Percentiles rank a stretch among this genome's conserved stretches.
Conservation (phyloP, 306 rosid species). For the Gleditsia sinensis region DNA sequence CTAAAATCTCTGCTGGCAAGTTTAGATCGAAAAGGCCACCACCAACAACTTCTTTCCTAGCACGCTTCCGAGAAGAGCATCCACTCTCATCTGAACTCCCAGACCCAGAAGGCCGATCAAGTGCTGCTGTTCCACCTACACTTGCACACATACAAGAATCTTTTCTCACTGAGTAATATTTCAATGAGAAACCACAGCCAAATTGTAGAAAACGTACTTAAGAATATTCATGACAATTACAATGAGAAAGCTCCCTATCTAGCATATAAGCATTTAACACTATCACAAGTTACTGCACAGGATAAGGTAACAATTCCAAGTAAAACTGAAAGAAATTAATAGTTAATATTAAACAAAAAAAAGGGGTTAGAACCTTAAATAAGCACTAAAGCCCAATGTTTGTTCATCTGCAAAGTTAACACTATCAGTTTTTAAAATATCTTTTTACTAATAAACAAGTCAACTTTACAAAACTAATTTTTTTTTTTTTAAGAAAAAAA, state of each 20-base stretch:
- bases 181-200: slow-evolving; percentile 43
- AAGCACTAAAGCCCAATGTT: slow-evolving; percentile 7
- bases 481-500: not conserved
- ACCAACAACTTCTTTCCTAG: slow-evolving; percentile 64
- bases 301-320: slow-evolving; percentile 6
- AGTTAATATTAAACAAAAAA: not conserved
- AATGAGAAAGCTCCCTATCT: slow-evolving; percentile 9
- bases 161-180: slow-evolving; percentile 50
- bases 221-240: slow-evolving; percentile 32
- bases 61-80: slow-evolving; percentile 73
- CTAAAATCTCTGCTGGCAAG: slow-evolving; percentile 86
- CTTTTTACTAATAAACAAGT: not conserved
- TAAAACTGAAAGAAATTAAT: slow-evolving; percentile 6
- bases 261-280: not conserved
- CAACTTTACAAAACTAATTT: not conserved
- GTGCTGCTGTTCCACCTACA: slow-evolving; percentile 68
- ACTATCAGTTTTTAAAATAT: not conserved
- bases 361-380: not conserved
- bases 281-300: not conserved
- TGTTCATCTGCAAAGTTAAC: slow-evolving; percentile 20
- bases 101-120: slow-evolving; percentile 66
- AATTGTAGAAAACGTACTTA: slow-evolving; percentile 43
- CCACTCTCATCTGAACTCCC: slow-evolving; percentile 72
- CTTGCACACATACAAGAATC: slow-evolving; percentile 52
- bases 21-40: slow-evolving; percentile 85